Conservation (phyloP, 2,329 filamentous ascomycete species). For the Paracorniculantispora psalliotae region DNA sequence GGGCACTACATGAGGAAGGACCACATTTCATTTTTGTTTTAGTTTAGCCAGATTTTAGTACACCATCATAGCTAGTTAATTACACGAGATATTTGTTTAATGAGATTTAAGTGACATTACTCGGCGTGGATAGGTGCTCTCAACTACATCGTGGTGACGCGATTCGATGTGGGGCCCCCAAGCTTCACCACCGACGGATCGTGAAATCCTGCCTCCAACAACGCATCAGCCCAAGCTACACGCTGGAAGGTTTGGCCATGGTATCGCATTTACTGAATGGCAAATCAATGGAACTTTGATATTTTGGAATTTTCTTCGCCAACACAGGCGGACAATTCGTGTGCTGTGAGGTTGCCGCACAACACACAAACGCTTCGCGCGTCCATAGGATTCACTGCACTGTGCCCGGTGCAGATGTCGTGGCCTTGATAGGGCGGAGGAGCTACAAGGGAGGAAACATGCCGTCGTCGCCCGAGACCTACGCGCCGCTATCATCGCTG, state of each 20-base stretch:
- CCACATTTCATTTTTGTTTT: neutral
- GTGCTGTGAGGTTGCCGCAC: neutral
- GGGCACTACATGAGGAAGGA: no score
- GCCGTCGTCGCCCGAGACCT: neutral
- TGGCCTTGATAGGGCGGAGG: neutral
- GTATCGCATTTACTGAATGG: neutral
- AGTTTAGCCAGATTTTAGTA: no score
- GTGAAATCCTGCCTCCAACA: neutral
- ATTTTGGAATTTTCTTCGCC: neutral
- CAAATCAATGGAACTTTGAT: neutral
- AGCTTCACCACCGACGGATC: neutral
- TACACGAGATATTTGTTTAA: neutral
- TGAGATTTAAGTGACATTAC: neutral
- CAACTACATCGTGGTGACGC: neutral
- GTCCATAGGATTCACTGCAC: neutral
- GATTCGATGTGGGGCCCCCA: neutral
- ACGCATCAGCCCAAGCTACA: neutral
- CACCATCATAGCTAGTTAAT: neutral
- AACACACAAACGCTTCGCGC: neutral
- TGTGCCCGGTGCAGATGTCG: neutral
- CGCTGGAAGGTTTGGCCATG: neutral
- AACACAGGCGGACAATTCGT: neutral
- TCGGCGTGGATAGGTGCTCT: neutral
- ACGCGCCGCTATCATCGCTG: slow-evolving; percentile 20
- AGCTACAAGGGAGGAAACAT: neutral